Percentiles rank a stretch among this genome's conserved stretches.
phyloP scores from a whole-genome alignment of 352 stramenopile species.

The Phytophthora palmivora region DNA sequence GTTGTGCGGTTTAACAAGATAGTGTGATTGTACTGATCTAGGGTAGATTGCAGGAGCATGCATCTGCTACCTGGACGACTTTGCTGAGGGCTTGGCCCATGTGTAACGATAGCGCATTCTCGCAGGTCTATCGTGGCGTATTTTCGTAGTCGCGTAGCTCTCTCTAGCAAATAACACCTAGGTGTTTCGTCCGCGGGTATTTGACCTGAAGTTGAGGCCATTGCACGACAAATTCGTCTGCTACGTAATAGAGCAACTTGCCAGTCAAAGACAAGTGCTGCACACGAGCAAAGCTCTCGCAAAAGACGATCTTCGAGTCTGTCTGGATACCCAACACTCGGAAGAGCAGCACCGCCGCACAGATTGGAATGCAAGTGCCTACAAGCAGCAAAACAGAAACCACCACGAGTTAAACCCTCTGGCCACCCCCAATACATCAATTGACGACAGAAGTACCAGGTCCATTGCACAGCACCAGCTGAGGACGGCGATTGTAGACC shows the following conservation, averaged over 20 bases:
- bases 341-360: conserved; percentile 83
- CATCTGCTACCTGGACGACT: neutral
- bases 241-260: conserved; percentile 93
- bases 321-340: conserved; percentile 77
- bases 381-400: conserved; percentile 2
- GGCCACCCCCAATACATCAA: neutral
- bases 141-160: conserved; percentile 12
- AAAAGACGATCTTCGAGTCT: conserved; percentile 91
- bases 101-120: conserved; percentile 17
- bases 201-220: conserved; percentile 90
- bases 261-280: conserved; percentile 93
- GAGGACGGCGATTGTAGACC: conserved; percentile 76
- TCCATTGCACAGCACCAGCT: conserved; percentile 95
- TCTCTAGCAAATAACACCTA: conserved; percentile 90
- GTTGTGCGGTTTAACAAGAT: no score
- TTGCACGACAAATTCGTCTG: conserved; percentile 95
- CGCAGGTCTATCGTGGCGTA: neutral
- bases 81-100: conserved; percentile 8
- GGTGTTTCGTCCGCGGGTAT: conserved; percentile 86
- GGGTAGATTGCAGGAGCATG: neutral
- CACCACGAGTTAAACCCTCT: no score
- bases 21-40: neutral
- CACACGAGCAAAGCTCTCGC: conserved; percentile 95
- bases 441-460: conserved; percentile 41
- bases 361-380: conserved; percentile 95